Evolutionary conservation across 345 rosid species (phyloP).

Genomic region (Gossypium sturtianum): DNA sequence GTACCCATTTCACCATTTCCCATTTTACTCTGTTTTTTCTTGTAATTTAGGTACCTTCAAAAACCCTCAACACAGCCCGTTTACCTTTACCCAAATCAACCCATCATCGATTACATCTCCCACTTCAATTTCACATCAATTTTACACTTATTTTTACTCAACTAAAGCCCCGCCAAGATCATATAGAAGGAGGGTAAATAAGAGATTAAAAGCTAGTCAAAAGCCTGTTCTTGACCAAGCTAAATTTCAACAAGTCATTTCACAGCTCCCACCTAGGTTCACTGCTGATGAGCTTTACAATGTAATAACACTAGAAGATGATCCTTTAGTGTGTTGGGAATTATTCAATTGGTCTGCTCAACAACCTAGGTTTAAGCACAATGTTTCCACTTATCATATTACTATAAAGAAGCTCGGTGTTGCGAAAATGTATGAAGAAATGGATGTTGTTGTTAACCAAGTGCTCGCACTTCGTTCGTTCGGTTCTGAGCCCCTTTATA

Average conservation of each 20-base stretch:
- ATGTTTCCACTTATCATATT: slow-evolving; percentile 50
- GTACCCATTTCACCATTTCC: not conserved
- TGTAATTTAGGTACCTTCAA: not conserved
- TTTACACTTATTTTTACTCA: slow-evolving; percentile 31
- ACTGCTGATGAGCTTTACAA: slow-evolving; percentile 57
- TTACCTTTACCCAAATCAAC: not conserved
- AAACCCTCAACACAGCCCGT: not conserved
- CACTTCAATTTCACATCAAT: not conserved
- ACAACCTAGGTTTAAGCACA: slow-evolving; percentile 72
- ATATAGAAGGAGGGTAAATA: slow-evolving; percentile 51
- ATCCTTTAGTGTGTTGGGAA: slow-evolving; percentile 70
- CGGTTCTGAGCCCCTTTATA: slow-evolving; percentile 70
- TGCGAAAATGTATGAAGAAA: slow-evolving; percentile 74
- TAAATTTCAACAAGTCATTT: slow-evolving; percentile 40
- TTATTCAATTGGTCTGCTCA: slow-evolving; percentile 81
- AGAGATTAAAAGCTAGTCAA: slow-evolving; percentile 38
- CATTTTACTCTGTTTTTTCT: not conserved
- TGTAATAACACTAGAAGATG: slow-evolving; percentile 49
- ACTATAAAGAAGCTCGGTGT: slow-evolving; percentile 77
- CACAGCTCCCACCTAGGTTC: slow-evolving; percentile 66
- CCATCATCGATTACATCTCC: not conserved
- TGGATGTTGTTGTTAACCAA: slow-evolving; percentile 82
- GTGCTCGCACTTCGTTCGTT: slow-evolving; percentile 53
- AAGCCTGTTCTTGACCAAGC: slow-evolving; percentile 54
- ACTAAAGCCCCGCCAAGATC: slow-evolving; percentile 48